Base-by-base conservation (phyloP, 1,284 basidiomycete species). In the Papiliotrema fonsecae region DNA sequence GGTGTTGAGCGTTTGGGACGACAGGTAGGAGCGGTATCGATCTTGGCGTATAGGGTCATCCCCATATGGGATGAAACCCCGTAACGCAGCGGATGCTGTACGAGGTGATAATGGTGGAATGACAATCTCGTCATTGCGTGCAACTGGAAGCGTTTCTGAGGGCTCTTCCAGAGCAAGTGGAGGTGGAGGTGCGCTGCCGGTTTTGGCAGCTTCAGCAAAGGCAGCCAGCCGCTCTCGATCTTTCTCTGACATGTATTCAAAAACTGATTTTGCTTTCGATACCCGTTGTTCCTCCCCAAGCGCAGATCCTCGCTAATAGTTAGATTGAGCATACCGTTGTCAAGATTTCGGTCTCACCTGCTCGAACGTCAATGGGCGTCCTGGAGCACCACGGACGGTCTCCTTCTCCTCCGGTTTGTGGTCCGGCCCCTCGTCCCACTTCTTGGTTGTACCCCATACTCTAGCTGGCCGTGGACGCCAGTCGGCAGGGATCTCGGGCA, bases 191-290 rank as follows among this genome's bases (percentile, higher is more conserved):
- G 56, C 56, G 1, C 59, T 44, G 2, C 49, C 26, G 3, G 49
- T 39, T 44, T 62, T 56, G 9, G 61, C 63, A 3, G 60, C 53
- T 0, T 57, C 69, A 13, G 82, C 76, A 24, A 86, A 78, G 10
- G 80, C 79, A 52, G 87, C 82, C 3, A 97, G 78, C 2, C 91
- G 83, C 52, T 94, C 90, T 45, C 82, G 80, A 59, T 93, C 89
- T 67, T 92, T 93, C 55, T 86, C 82, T 0, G 91, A 92, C 65
- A 97, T 83, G 69, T 86, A 97, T 42, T 97, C 91, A 63, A 93
- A 93, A 3, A 98, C 82, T 0, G 90, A 94, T 35, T 72, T 73
- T 7, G 66, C 68, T 41, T 66, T 56, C 0, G 65, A 64, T 3
- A 64, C 46, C 0, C 82, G 83, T 1, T 83, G 80, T 32, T 82